Evolutionary conservation across 2,329 filamentous ascomycete species (phyloP).

Genomic region (Leptographium lundbergii): DNA sequence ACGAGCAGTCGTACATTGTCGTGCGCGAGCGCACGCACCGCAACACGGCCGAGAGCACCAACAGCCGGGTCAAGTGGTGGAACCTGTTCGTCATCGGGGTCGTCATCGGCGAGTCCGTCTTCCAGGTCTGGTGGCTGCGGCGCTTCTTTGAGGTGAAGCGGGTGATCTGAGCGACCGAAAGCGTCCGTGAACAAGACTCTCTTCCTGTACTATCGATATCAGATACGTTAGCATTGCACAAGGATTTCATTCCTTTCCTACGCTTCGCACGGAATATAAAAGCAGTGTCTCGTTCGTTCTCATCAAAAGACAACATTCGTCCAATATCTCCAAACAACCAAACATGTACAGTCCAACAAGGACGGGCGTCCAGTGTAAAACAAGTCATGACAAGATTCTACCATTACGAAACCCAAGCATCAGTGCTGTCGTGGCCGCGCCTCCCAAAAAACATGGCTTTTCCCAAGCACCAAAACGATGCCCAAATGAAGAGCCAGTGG

Average conservation of each 20-base stretch:
- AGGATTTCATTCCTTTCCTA: neutral
- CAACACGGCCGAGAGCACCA: constrained; percentile 98
- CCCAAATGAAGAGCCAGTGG: neutral
- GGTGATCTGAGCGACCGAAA: constrained; percentile 13
- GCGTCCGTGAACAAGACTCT: neutral
- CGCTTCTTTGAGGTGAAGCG: constrained; percentile 87
- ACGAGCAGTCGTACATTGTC: constrained; percentile 96
- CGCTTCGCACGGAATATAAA: neutral
- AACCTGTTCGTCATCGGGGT: constrained; percentile 90
- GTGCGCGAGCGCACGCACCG: constrained; percentile 90
- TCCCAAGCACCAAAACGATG: neutral
- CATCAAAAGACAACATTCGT: neutral
- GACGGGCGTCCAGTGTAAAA: neutral
- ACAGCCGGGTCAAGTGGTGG: constrained; percentile 98
- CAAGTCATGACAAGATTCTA: neutral
- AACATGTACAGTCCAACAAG: neutral
- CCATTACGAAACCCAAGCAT: neutral
- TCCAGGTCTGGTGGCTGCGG: constrained; percentile 99
- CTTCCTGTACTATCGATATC: neutral
- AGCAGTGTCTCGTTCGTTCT: neutral
- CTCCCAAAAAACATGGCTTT: neutral
- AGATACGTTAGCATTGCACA: neutral
- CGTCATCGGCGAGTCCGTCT: constrained; percentile 80
- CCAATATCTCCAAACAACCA: neutral
- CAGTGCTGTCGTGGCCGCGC: neutral